Evolutionary conservation across 192 early-diverging fungal species (phyloP).

Genomic region (Coemansia sp.): DNA sequence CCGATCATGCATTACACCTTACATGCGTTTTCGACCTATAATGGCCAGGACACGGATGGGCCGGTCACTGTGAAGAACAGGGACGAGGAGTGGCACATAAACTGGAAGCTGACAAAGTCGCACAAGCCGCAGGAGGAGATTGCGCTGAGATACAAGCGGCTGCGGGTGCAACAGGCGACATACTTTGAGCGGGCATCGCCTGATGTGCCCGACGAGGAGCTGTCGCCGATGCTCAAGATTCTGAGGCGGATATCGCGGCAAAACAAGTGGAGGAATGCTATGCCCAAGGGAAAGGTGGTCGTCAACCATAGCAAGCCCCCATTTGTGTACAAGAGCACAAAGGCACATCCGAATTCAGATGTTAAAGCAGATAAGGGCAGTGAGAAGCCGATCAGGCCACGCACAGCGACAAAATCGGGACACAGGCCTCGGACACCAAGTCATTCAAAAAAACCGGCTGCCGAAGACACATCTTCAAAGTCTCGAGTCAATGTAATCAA

Average conservation of each 20-base stretch:
- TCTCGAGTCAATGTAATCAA: too few relatives aligned
- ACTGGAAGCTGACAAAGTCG: conserved; percentile 31
- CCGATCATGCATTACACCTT: conserved; percentile 42
- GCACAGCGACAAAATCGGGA: too few relatives aligned
- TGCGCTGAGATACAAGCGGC: conserved; percentile 6
- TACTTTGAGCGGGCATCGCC: conserved; percentile 46
- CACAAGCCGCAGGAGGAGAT: conserved; percentile 4
- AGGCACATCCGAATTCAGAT: too few relatives aligned
- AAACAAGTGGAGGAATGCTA: conserved; percentile 36
- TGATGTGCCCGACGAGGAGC: conserved; percentile 40
- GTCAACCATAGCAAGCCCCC: conserved; percentile 34
- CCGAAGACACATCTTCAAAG: too few relatives aligned
- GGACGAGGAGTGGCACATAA: conserved; percentile 34
- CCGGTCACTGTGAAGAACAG: conserved; percentile 34
- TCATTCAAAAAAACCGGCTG: too few relatives aligned
- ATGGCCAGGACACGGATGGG: conserved; percentile 27
- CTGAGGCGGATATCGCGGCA: conserved; percentile 35
- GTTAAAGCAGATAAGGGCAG: too few relatives aligned
- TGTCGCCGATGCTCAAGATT: conserved; percentile 33
- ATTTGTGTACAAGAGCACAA: too few relatives aligned
- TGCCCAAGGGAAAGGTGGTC: conserved; percentile 23
- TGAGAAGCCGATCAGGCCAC: too few relatives aligned
- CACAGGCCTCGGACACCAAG: too few relatives aligned
- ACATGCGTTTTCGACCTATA: conserved; percentile 42
- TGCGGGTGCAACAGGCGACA: conserved; percentile 37